These are phyloP conservation scores for Paramarasmius palmivorus DNA, from an alignment of 1,284 basidiomycete genomes.

Conservation along the genomic window DNA sequence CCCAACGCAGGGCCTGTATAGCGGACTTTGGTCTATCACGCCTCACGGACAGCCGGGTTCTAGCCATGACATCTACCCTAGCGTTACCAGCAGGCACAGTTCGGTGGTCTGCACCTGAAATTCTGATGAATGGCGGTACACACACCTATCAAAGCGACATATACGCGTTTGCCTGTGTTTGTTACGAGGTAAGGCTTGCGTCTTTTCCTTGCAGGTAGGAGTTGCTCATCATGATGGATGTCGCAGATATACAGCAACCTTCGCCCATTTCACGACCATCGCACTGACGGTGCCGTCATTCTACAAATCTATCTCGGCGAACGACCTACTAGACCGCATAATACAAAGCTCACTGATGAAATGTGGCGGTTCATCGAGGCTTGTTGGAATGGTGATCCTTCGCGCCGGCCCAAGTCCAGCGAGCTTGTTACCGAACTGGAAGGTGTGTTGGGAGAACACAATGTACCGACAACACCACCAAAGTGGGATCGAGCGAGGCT, in stretches of 20 bases:
- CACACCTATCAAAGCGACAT: not conserved
- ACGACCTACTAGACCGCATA: not conserved
- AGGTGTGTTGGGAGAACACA: too few relatives aligned
- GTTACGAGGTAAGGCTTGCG: conserved; percentile 28
- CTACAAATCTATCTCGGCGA: too few relatives aligned
- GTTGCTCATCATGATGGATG: not conserved
- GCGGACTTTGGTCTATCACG: not conserved
- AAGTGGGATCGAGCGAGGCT: too few relatives aligned
- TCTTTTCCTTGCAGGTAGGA: not conserved
- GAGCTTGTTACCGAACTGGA: too few relatives aligned
- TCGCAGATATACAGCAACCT: not conserved
- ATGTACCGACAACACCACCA: too few relatives aligned
- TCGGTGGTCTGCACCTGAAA: not conserved
- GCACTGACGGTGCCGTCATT: not conserved
- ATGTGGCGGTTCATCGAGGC: too few relatives aligned
- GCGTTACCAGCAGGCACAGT: not conserved
- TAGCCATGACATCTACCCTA: not conserved
- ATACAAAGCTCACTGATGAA: too few relatives aligned
- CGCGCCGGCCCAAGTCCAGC: too few relatives aligned
- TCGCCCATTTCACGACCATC: not conserved
- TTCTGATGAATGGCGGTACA: not conserved
- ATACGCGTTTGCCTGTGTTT: conserved; percentile 42
- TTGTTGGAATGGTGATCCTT: too few relatives aligned
- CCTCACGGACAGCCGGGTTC: not conserved
- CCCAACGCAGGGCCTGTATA: not conserved